Conservation (phyloP, 768 basidiomycete genomes). For the Porphyrellus cyaneotinctus region DNA sequence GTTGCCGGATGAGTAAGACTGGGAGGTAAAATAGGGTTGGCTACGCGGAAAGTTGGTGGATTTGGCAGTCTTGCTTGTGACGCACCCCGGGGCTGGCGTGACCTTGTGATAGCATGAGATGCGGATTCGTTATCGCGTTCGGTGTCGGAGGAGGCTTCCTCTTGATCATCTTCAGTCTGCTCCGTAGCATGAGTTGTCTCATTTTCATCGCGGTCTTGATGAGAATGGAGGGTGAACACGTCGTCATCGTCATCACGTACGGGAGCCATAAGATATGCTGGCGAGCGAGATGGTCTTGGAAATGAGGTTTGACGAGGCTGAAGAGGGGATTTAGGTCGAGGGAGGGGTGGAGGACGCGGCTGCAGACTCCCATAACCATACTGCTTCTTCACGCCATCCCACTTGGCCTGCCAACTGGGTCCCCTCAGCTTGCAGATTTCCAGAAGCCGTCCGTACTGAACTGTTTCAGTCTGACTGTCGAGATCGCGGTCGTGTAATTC, state of each 20-base stretch:
- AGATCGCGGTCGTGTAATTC: conserved; percentile 69
- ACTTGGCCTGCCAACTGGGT: conserved; percentile 77
- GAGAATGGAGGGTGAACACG: conserved; percentile 42
- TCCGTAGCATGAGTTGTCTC: conserved; percentile 18
- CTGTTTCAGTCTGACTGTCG: conserved; percentile 72
- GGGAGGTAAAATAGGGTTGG: conserved; percentile 26
- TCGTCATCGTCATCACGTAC: conserved; percentile 38
- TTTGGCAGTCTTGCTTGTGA: conserved; percentile 11
- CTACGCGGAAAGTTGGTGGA: conserved; percentile 9
- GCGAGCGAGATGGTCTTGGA: conserved; percentile 22
- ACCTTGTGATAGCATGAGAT: conserved; percentile 2
- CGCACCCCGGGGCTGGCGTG: conserved; percentile 7
- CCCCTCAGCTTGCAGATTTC: conserved; percentile 82
- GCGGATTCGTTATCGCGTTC: conserved; percentile 21
- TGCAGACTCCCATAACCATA: conserved; percentile 36
- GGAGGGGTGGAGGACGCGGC: conserved; percentile 6
- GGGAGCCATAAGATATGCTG: conserved; percentile 22
- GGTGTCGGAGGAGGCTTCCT: conserved; percentile 14
- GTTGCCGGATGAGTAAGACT: conserved; percentile 28
- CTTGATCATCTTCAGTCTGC: conserved; percentile 11
- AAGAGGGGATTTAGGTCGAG: conserved; percentile 16
- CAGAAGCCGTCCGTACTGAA: conserved; percentile 77
- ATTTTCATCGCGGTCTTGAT: conserved; percentile 35
- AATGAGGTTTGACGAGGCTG: conserved; percentile 14
- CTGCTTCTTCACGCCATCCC: conserved; percentile 64